Evolutionary conservation across 2,329 filamentous ascomycete genomes (phyloP), one percentile per base, ranked within the genome.

Genomic region (Neonectria neomacrospora): DNA sequence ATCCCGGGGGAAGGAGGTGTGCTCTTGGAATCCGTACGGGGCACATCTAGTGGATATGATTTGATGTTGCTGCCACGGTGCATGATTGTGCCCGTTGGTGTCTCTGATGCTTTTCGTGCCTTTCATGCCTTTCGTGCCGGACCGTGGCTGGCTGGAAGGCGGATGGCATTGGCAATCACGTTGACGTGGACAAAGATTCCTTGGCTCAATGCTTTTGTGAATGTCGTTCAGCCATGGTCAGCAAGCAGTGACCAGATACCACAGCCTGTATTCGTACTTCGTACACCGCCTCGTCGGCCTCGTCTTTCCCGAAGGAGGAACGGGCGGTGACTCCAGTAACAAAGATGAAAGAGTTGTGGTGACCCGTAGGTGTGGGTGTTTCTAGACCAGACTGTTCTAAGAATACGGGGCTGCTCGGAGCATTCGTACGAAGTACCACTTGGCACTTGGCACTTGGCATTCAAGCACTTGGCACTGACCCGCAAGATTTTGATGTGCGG

Each of bases 231-330:
- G 48, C 45, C 14, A 61, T 47, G 18, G 42, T 34, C 32, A 58
- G 54, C 51, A 51, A 55, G 23, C 6, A 28, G 30, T n/a, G 20
- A 39, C 30, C 30, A 22, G 32, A 54, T 10, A 20, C 32, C 20
- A 47, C 26, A 32, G 26, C 45, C n/a, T n/a, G n/a, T n/a, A n/a
- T n/a, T 2, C 30, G 22, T 32, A 54, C 16, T 42, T 54, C 20
- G 42, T 51, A 54, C 60, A 63, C 60, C 60, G 60, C 60, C 42
- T 63, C 54, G 54, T 16, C 48, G 42, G 37, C 48, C 42, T 47
- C 42, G 37, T 34, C 37, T 32, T 58, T 30, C 32, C 34, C 54
- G 22, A 42, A 44, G 54, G 18, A 44, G 48, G 32, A 48, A n/a
- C 23, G 41, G 42, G 34, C 32, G 44, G 50, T 42, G 50, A 54